Conservation (phyloP, 345 rosid species). For the Corchorus olitorius region DNA sequence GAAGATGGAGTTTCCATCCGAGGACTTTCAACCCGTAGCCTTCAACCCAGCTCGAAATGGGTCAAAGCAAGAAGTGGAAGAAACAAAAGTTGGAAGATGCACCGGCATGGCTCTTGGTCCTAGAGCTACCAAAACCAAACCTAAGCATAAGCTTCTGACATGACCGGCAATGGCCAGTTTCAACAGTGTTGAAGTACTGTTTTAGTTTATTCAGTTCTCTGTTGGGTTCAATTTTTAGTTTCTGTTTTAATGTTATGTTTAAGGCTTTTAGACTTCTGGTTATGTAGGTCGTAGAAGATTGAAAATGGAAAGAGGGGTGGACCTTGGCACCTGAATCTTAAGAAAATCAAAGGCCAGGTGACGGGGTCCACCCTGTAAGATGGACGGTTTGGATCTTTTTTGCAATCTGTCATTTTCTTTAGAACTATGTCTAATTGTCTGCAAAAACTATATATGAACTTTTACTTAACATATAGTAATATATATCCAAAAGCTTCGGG, state of each 20-base stretch:
- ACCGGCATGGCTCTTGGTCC: neutral
- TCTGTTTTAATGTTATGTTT: neutral
- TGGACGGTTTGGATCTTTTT: no score
- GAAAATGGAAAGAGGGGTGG: slow-evolving; percentile 29
- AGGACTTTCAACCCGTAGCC: slow-evolving; percentile 47
- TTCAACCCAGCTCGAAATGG: slow-evolving; percentile 59
- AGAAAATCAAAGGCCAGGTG: slow-evolving; percentile 22
- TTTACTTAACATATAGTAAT: no score
- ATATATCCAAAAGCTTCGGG: neutral
- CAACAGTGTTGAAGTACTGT: no score
- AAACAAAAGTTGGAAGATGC: slow-evolving; percentile 35
- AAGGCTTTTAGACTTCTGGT: neutral
- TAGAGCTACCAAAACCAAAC: neutral
- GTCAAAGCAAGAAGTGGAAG: slow-evolving; percentile 22
- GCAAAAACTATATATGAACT: neutral
- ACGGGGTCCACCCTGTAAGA: slow-evolving; percentile 39
- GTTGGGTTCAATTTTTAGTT: neutral
- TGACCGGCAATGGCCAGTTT: no score
- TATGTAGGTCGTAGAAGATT: neutral
- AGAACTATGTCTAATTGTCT: no score
- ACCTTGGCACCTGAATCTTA: slow-evolving; percentile 39
- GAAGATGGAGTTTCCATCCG: slow-evolving; percentile 41
- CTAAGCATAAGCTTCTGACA: neutral
- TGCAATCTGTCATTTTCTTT: no score
- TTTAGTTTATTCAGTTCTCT: neutral